Base-by-base conservation (phyloP, 352 stramenopile species). In the Globisporangium cederbergense region DNA sequence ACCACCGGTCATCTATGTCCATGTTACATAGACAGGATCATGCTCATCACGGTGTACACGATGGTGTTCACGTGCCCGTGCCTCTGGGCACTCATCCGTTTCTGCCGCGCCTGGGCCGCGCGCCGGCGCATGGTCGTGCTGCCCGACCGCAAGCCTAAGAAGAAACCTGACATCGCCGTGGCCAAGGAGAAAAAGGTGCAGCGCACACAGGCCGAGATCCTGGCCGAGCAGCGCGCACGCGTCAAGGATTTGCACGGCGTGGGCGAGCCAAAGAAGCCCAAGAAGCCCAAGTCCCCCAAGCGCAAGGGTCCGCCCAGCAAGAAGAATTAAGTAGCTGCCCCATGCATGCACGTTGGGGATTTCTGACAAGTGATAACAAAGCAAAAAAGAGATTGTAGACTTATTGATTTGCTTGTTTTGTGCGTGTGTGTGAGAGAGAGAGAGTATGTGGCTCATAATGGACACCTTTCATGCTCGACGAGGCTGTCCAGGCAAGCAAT, bases 31-130 rank as follows among this genome's bases (percentile, higher is more conserved):
- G 79, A 86, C 62, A 81, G 74, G 67, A 91, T 90, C 51, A 87
- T 94, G 79, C 64, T 90, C 46, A 73, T 88, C 30, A 88, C 82
- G 16, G 77, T 92, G 42, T 94, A 86, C 72, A 89, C 81, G 6
- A 87, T 94, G 81, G 83, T 88, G 32, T 90, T 91, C 72, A 91
- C 86, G 14, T 94, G 81, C 64, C 86, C 86, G 9, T 92, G 83
- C 62, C 71, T 94, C 18, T 93, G 83, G 83, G 82, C 79, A 45
- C 80, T 92, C 65, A 92, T 94, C 68, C 76, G 83, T 49, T 92
- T 65, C 50, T 90, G 81, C 40, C 81, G 86, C 34, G 80, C 80
- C 56, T 92, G 83, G 68, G 70, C 70, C 11, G 72, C 67, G 54
- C 74, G 81, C 6, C 75, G 77, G 14, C 72, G 69, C 42, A 73